Percentiles rank a stretch among this genome's conserved stretches.
These are phyloP conservation scores for Comarum palustre DNA, from an alignment of 306 rosid genomes.

Conservation along the genomic window DNA sequence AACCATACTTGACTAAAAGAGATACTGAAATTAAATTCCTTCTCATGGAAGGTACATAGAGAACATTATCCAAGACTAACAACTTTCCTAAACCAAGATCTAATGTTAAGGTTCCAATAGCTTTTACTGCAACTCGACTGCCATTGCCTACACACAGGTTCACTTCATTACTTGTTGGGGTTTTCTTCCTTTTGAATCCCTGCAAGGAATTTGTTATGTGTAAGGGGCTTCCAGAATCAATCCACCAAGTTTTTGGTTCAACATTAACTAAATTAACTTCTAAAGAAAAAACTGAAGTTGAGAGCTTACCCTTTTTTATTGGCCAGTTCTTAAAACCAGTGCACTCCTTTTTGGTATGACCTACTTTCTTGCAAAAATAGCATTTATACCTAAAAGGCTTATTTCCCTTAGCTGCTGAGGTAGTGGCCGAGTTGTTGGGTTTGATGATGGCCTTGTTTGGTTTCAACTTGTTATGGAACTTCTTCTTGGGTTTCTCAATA, in stretches of 20 bases:
- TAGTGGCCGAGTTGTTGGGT: background rate
- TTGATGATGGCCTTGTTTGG: background rate
- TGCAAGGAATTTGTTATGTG: no score
- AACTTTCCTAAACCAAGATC: no score
- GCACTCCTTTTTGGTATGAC: background rate
- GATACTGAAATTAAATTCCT: no score
- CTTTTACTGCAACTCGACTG: no score
- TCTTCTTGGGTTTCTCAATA: background rate
- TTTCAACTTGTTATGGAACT: background rate
- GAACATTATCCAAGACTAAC: no score
- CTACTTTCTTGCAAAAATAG: background rate
- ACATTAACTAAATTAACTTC: no score
- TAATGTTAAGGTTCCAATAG: no score
- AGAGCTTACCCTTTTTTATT: background rate
- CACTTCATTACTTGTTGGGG: no score
- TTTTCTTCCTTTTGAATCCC: no score
- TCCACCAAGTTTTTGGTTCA: background rate
- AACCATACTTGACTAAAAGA: no score
- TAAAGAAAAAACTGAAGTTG: background rate
- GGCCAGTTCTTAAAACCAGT: background rate
- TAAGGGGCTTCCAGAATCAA: background rate
- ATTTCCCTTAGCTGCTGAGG: background rate
- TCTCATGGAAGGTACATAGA: no score
- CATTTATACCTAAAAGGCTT: background rate
- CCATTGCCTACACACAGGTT: no score